phyloP scores from a whole-genome alignment of 2,329 filamentous ascomycete genomes.

The Hypoxylon sp. region DNA sequence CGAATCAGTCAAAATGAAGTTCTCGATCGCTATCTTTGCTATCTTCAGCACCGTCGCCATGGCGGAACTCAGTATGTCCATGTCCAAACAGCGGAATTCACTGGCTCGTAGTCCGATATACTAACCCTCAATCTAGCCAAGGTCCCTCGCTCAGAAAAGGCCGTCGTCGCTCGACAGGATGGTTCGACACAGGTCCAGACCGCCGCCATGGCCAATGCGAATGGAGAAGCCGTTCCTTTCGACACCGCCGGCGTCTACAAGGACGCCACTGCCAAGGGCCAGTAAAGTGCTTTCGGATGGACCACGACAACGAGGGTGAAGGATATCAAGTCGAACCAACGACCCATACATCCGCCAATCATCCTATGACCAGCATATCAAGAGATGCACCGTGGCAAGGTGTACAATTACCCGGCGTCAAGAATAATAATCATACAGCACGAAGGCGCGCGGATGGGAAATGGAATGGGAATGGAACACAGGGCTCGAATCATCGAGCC shows the following conservation, averaged over 20 bases:
- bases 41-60: slow-evolving; percentile 61
- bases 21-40: slow-evolving; percentile 62
- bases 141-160: slow-evolving; percentile 52
- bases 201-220: slow-evolving; percentile 62
- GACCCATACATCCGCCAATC: slow-evolving; percentile 29
- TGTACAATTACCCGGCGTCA: slow-evolving; percentile 33
- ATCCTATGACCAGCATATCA: slow-evolving; percentile 20
- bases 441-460: slow-evolving; percentile 25
- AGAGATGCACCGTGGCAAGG: slow-evolving; percentile 5
- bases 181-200: slow-evolving; percentile 53
- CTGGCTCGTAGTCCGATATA: not conserved
- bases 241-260: slow-evolving; percentile 59
- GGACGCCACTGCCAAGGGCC: slow-evolving; percentile 54
- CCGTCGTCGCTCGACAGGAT: slow-evolving; percentile 43
- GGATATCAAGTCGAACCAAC: slow-evolving; percentile 28
- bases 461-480: slow-evolving; percentile 21
- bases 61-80: slow-evolving; percentile 56
- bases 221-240: slow-evolving; percentile 63
- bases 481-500: slow-evolving; percentile 39
- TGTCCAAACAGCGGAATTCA: not conserved
- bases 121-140: slow-evolving; percentile 48
- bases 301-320: slow-evolving; percentile 12
- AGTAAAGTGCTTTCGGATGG: slow-evolving; percentile 48
- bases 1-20: slow-evolving; percentile 65
- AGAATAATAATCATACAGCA: slow-evolving; percentile 34